Base-by-base conservation (phyloP, 805 yeast species). In the Brettanomyces bruxellensis region DNA sequence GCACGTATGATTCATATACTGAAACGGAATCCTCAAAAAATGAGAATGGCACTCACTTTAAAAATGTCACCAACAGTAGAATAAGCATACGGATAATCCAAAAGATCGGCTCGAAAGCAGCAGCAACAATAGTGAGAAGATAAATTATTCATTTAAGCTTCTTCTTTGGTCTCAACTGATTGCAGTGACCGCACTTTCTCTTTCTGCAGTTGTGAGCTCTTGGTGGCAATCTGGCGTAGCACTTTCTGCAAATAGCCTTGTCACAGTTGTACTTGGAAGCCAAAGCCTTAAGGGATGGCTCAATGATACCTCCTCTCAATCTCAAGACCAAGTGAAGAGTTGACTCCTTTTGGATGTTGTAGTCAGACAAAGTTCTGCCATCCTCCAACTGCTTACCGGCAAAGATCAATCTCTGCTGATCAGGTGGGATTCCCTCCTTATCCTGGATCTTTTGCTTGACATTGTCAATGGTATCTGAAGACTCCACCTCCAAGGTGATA, bases 201-300 rank as follows among this genome's bases (percentile, higher is more conserved):
- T 93, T 93, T 83, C 99, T 89, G 85, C 99, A 93, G 96, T 93
- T 93, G 77, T 98, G 93, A 67, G 99, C 99, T 86, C 98, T 95
- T 78, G 99, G 96, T 71, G 99, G 99, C 71, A 93, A 90, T 83
- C 99, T 93, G 67, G 99, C 97, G 85, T 93, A 93, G 82, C 99
- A 93, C 75, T 90, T 87, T 79, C 99, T 95, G 84, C 99, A 93
- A 73, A 93, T 91, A 60, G 96, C 73, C 79, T 93, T 93, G 61
- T 93, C 99, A 83, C 98, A 93, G 95, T 93, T 93, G 91, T 86
- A 93, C 80, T 93, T 93, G 71, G 97, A 87, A 75, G 99, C 99
- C 69, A 93, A 83, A 66, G 91, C 96, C 81, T 91, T 93, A 69
- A 93, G 84, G 67, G 97, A 89, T 79, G 99, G 99, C 82, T 93